Evolutionary conservation across 768 basidiomycete genomes (phyloP), one percentile per base, ranked within the genome.

Genomic region (Mycena galericulata): DNA sequence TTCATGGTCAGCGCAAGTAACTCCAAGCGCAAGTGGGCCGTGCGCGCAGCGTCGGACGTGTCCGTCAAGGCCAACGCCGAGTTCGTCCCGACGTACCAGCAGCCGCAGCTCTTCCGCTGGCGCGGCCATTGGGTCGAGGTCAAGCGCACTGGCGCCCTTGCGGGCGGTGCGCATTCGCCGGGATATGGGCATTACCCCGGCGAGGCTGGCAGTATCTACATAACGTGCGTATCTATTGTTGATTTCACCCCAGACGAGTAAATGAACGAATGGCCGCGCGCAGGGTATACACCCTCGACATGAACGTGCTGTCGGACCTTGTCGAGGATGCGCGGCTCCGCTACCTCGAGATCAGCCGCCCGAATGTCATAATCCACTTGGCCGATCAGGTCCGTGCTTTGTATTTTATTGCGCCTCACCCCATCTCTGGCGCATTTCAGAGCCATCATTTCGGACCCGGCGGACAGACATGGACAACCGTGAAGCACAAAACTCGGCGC

Each of bases 201-300:
- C 4, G 20, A 63, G 20, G 61, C 27, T 15, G 56, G 65, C 11
- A 74, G 74, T 3, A 74, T 75, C 14, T 69, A 65, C 38, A 32
- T 84, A 56, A 83, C 82, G 83, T 83, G 73, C 60, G 81, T n/a
- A 14, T 40, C 7, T 6, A 43, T 6, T n/a, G 30, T 29, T 41
- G 2, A 7, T 59, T 26, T 14, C 30, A 14, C 3, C 18, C 29
- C 29, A n/a, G n/a, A n/a, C n/a, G n/a, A n/a, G n/a, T n/a, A n/a
- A n/a, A n/a, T n/a, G n/a, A n/a, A n/a, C n/a, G n/a, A n/a, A n/a
- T n/a, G n/a, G n/a, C n/a, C n/a, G n/a, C n/a, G n/a, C n/a, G n/a
- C n/a, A 86, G 85, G 4, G 73, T 87, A 1, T 87, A 85, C 72
- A 83, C 85, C 0, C 79, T 80, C 32, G 75, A 86, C 57, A 80